A percentile compares a stretch with the other conserved stretches of the same genome.
These are phyloP conservation scores for Ramalina intermedia DNA, from an alignment of 495 filamentous ascomycete genomes.

Conservation along the genomic window DNA sequence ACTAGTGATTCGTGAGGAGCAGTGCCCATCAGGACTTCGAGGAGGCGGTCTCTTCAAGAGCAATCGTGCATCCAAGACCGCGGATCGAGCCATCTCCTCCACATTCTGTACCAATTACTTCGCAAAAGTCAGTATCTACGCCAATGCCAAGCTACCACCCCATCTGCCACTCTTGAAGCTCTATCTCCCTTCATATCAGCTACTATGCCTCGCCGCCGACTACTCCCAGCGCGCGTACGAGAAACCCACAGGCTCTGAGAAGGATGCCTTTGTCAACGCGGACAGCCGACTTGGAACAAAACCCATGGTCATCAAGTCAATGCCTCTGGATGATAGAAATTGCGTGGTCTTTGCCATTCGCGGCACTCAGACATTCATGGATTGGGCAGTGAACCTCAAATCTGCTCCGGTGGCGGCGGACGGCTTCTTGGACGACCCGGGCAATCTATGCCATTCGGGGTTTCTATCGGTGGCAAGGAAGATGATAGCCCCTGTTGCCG, in stretches of 20 bases:
- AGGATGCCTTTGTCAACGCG: conserved; percentile 48
- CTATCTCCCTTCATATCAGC: conserved; percentile 52
- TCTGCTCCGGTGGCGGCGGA: conserved; percentile 44
- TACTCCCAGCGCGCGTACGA: conserved; percentile 58
- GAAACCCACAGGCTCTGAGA: conserved; percentile 41
- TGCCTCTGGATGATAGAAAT: conserved; percentile 60
- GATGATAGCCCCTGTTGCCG: conserved; percentile 60
- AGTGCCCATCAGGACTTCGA: conserved; percentile 19
- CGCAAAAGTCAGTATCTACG: conserved; percentile 61
- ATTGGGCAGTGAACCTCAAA: conserved; percentile 71
- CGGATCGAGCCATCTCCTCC: conserved; percentile 21
- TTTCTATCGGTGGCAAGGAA: conserved; percentile 60
- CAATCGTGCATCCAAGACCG: conserved; percentile 9
- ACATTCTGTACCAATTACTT: conserved; percentile 43
- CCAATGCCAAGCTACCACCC: conserved; percentile 61
- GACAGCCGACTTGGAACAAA: conserved; percentile 63
- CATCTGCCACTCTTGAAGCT: conserved; percentile 49
- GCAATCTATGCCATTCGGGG: conserved; percentile 63
- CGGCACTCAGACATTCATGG: conserved; percentile 62
- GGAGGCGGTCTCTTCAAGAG: conserved; percentile 6
- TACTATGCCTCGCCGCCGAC: conserved; percentile 59
- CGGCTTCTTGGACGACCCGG: conserved; percentile 60
- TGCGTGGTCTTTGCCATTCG: conserved; percentile 69
- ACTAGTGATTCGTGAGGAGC: conserved; percentile 13
- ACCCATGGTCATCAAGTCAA: conserved; percentile 67